These are phyloP conservation scores for Alternaria gansuensis DNA, from an alignment of 2,329 filamentous ascomycete species.

Conservation along the genomic window DNA sequence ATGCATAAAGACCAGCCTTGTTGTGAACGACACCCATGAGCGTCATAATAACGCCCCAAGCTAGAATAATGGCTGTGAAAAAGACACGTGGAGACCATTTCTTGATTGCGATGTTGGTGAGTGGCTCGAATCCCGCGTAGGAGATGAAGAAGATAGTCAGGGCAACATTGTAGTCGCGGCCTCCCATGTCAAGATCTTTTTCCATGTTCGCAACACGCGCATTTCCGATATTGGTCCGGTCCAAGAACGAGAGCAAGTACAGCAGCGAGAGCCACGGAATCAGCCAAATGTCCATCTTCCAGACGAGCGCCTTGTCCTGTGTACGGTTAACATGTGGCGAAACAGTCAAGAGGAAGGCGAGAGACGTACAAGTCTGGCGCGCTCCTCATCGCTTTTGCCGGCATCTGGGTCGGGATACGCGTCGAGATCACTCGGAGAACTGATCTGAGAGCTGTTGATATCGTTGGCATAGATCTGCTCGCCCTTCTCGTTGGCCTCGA, in stretches of 20 bases:
- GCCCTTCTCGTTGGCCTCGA: conserved; percentile 38
- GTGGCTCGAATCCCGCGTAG: conserved; percentile 60
- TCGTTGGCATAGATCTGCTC: conserved; percentile 37
- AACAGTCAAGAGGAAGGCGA: neutral
- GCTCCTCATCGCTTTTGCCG: conserved; percentile 49
- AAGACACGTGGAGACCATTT: conserved; percentile 62
- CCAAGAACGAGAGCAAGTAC: conserved; percentile 55
- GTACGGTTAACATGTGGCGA: conserved; percentile 24
- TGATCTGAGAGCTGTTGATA: conserved; percentile 39
- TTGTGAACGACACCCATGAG: conserved; percentile 59
- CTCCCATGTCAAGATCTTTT: conserved; percentile 47
- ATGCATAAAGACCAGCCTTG: conserved; percentile 47
- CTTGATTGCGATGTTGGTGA: conserved; percentile 70
- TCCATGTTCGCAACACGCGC: conserved; percentile 51
- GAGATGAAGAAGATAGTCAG: conserved; percentile 71
- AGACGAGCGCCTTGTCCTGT: conserved; percentile 51
- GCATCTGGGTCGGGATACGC: conserved; percentile 49
- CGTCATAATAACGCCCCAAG: conserved; percentile 61
- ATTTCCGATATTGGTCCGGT: conserved; percentile 58
- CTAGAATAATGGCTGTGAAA: conserved; percentile 58
- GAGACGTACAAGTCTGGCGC: conserved; percentile 42
- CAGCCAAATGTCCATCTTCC: conserved; percentile 55
- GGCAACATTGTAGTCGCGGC: conserved; percentile 70
- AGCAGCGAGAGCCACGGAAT: conserved; percentile 55
- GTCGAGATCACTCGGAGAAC: conserved; percentile 40